phyloP scores from a whole-genome alignment of 306 rosid species.

The Cucurbita argyrosperma region DNA sequence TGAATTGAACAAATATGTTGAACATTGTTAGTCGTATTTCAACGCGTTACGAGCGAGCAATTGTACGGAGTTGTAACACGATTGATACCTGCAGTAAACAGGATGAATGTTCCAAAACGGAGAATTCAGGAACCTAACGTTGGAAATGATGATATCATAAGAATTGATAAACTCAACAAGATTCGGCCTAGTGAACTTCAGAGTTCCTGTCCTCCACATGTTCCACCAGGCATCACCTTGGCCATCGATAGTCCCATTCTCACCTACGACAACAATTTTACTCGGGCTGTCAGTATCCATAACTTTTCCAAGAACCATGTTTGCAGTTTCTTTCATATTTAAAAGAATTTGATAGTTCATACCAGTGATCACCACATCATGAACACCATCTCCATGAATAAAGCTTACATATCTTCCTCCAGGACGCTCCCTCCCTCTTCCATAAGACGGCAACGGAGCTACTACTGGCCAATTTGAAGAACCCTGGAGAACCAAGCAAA shows the following conservation, averaged over 20 bases:
- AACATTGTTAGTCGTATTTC: too few species aligned
- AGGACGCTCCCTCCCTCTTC: constrained; percentile 86
- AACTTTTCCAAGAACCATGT: not conserved
- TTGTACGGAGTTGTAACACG: not conserved
- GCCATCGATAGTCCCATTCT: constrained; percentile 91
- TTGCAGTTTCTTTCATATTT: not conserved
- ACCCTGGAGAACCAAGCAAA: constrained; percentile 33
- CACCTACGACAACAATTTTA: constrained; percentile 22
- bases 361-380: constrained; percentile 76
- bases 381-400: constrained; percentile 61
- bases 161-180: constrained; percentile 75
- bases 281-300: not conserved
- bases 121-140: constrained; percentile 64
- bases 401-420: constrained; percentile 79
- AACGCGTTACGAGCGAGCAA: not conserved
- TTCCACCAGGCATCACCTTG: constrained; percentile 94
- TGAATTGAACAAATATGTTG: not conserved
- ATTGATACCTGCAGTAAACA: constrained; percentile 71
- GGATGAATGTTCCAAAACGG: constrained; percentile 98
- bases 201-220: constrained; percentile 90
- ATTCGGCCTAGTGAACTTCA: constrained; percentile 69
- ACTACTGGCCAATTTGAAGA: constrained; percentile 62
- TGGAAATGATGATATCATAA: constrained; percentile 50
- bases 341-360: constrained; percentile 8
- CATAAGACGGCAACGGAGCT: constrained; percentile 86